Evolutionary conservation across 805 yeast species (phyloP).

Genomic region (Clavispora phyllophila): DNA sequence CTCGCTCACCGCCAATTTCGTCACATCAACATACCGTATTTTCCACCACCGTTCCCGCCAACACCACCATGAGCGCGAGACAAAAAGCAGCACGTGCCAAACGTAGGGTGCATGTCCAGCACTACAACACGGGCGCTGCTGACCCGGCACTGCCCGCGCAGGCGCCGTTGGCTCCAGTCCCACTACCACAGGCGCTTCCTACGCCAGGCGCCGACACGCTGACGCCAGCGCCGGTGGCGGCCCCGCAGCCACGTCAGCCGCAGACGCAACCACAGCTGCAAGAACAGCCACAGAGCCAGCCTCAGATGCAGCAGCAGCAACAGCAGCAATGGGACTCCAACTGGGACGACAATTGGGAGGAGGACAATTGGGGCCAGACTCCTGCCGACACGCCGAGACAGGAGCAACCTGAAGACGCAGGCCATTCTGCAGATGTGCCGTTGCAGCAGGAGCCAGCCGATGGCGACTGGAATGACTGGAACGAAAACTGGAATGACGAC

Average conservation of each 20-base stretch:
- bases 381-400: not conserved
- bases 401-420: conserved; percentile 4
- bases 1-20: conserved; percentile 2
- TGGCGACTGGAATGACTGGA: conserved; percentile 7
- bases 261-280: not conserved
- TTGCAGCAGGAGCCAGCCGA: not conserved
- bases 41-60: conserved; percentile 1
- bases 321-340: not conserved
- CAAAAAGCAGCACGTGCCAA: conserved; percentile 7
- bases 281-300: not conserved
- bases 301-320: not conserved
- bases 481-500: conserved; percentile 16
- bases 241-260: not conserved
- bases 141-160: not conserved
- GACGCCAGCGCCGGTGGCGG: not conserved
- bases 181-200: not conserved
- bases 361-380: not conserved
- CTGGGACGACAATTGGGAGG: conserved; percentile 2
- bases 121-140: conserved; percentile 8
- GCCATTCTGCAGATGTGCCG: too few species aligned
- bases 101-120: conserved; percentile 14
- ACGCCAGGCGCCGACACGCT: not conserved
- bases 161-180: not conserved
- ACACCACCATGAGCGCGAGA: conserved; percentile 9
- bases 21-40: not conserved